A percentile compares a stretch with the other conserved stretches of the same genome.
These are phyloP conservation scores for Protomyces inouyei DNA, from an alignment of 1,139 yeast genomes.

Conservation along the genomic window DNA sequence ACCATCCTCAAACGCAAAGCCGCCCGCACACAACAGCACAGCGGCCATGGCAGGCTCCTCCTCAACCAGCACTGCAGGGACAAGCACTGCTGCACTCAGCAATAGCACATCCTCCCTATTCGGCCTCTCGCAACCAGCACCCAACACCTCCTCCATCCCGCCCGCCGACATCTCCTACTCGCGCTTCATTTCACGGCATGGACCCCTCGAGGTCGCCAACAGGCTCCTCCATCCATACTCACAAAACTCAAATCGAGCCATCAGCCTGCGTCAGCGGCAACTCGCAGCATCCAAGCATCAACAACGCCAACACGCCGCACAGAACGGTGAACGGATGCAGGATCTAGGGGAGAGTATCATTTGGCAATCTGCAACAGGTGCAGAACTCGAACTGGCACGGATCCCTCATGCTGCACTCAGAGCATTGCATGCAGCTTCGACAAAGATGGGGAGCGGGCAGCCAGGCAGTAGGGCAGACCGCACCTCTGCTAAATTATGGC, in stretches of 20 bases:
- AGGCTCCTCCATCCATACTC: slow-evolving; percentile 1
- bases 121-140: slow-evolving; percentile 3
- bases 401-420: slow-evolving; percentile 16
- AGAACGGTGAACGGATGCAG: not conserved
- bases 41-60: not conserved
- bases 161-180: slow-evolving; percentile 24
- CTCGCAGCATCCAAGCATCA: not conserved
- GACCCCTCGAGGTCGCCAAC: slow-evolving; percentile 22
- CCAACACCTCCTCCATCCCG: slow-evolving; percentile 12
- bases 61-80: not conserved
- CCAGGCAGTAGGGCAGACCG: not conserved
- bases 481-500: slow-evolving; percentile 12
- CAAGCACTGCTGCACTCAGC: too few relatives aligned
- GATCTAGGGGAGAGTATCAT: slow-evolving; percentile 11
- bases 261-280: not conserved
- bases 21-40: not conserved
- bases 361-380: slow-evolving; percentile 22
- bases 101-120: not conserved
- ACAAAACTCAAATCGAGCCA: not conserved
- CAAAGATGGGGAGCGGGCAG: not conserved
- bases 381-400: slow-evolving; percentile 14
- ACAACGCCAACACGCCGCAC: not conserved
- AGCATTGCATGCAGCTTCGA: not conserved
- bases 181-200: slow-evolving; percentile 21
- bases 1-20: not conserved